Evolutionary conservation across 2,329 filamentous ascomycete species (phyloP), one percentile per base, ranked within the genome.

Genomic region (Diplodia seriata): DNA sequence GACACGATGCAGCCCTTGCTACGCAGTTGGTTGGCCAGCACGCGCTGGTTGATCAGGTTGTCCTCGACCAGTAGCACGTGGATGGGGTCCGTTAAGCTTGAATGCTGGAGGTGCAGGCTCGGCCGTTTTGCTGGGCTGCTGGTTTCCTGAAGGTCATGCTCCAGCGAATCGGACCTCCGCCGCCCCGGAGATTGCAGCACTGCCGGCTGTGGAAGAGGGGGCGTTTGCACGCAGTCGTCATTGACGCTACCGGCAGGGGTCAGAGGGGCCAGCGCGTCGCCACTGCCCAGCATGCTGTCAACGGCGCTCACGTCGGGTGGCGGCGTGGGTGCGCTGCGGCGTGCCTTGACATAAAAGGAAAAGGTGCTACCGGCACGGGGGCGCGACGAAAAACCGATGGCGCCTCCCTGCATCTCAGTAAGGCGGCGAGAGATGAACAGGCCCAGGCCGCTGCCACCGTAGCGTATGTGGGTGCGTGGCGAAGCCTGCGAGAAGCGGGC

Each of bases 371-470:
- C 78, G 33, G n/a, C 29, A 1, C 78, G 79, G 7, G 76, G 70
- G 4, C 70, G 68, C 4, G 80, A 81, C 2, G 74, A 75, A 14
- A 83, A 81, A 2, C 82, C 81, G 55, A 84, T 83, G 49, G 82
- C 80, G 6, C 82, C 82, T 29, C 81, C 81, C 70, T 79, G 77
- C 68, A 76, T 78, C 66, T 84, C 81, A 14, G 80, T 79, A 20
- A 84, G 74, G 57, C 82, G 78, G 18, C 81, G 77, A 8, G 79
- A 80, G 59, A 84, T 84, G 69, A 82, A 82, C 0, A 84, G 74
- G 0, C 82, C 82, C 1, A 83, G 72, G 0, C 81, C 81, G 26
- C 78, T 80, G 15, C 81, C 81, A 11, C 81, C 81, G 53, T 83
- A 83, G 12, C 78, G 77, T 33, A 78, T 76, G 50, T 79, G 76